Evolutionary conservation across 2,329 filamentous ascomycete species (phyloP).

Genomic region (Exophiala sideris): DNA sequence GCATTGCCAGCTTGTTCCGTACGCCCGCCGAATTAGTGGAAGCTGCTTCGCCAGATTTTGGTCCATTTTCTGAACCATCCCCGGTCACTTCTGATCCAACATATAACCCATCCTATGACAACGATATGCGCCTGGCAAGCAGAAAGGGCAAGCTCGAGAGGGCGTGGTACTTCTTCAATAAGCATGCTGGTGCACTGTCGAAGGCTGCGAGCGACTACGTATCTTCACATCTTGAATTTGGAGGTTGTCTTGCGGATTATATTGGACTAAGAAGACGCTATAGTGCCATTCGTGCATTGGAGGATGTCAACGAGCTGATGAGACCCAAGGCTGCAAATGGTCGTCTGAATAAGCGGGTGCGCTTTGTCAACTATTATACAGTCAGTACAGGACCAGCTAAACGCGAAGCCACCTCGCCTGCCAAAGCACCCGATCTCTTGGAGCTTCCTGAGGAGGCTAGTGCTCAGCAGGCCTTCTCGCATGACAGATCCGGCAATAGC

Average conservation of each 20-base stretch:
- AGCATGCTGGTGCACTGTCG: conserved; percentile 70
- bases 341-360: conserved; percentile 49
- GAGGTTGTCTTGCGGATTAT: conserved; percentile 75
- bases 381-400: conserved; percentile 73
- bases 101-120: conserved; percentile 72
- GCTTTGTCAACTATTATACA: conserved; percentile 89
- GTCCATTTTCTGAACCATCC: conserved; percentile 17
- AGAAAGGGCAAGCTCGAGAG: conserved; percentile 63
- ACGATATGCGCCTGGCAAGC: conserved; percentile 68
- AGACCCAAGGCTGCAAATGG: conserved; percentile 32
- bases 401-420: conserved; percentile 26
- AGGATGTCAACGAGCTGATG: conserved; percentile 62
- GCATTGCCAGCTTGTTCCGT: conserved; percentile 73
- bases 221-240: conserved; percentile 79
- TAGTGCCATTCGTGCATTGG: conserved; percentile 63
- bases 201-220: conserved; percentile 70
- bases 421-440: background rate
- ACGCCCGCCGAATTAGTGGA: conserved; percentile 38
- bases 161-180: conserved; percentile 73
- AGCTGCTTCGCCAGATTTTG: conserved; percentile 1
- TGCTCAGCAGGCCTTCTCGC: background rate
- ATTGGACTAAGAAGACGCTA: conserved; percentile 68
- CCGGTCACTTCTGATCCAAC: conserved; percentile 47
- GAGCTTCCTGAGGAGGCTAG: conserved; percentile 3
- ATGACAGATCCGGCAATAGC: conserved; percentile 1